These are phyloP conservation scores for Daldinia vernicosa DNA, from an alignment of 495 filamentous ascomycete genomes.

Conservation along the genomic window DNA sequence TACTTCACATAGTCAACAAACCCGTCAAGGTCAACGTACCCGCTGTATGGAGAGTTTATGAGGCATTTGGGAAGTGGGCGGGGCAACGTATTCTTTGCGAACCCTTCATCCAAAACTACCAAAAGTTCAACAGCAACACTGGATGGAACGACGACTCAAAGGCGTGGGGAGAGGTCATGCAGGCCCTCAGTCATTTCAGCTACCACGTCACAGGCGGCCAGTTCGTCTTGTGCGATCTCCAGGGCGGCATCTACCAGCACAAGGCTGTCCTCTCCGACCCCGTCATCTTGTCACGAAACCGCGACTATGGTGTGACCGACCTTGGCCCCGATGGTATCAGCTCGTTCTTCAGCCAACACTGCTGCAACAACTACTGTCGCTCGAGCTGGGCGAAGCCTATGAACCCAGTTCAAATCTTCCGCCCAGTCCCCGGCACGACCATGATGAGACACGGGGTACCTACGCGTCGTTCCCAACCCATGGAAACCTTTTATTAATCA, in stretches of 20 bases:
- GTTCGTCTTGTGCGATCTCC: slow-evolving; percentile 52
- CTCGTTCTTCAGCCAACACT: slow-evolving; percentile 49
- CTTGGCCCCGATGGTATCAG: slow-evolving; percentile 49
- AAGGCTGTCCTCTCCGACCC: slow-evolving; percentile 49
- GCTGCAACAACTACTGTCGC: slow-evolving; percentile 34
- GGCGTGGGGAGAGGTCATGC: slow-evolving; percentile 48
- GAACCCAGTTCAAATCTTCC: slow-evolving; percentile 7
- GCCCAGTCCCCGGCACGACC: slow-evolving; percentile 19
- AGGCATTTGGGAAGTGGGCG: too few species aligned
- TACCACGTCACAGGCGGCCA: slow-evolving; percentile 50
- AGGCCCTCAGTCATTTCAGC: slow-evolving; percentile 56
- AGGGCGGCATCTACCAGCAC: slow-evolving; percentile 49
- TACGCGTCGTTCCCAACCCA: slow-evolving; percentile 16
- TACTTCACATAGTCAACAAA: slow-evolving; percentile 42
- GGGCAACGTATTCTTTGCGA: slow-evolving; percentile 40
- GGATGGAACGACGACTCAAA: slow-evolving; percentile 45
- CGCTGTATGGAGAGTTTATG: slow-evolving; percentile 45
- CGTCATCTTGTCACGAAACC: slow-evolving; percentile 45
- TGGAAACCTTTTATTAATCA: slow-evolving; percentile 1
- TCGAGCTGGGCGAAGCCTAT: slow-evolving; percentile 19
- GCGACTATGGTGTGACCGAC: slow-evolving; percentile 51
- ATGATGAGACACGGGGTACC: slow-evolving; percentile 19
- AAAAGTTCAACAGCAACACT: slow-evolving; percentile 56
- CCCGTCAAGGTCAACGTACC: slow-evolving; percentile 49
- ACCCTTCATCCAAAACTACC: slow-evolving; percentile 52